Base-by-base conservation (phyloP, 2,329 filamentous ascomycete species). In the Aureobasidium sp. region DNA sequence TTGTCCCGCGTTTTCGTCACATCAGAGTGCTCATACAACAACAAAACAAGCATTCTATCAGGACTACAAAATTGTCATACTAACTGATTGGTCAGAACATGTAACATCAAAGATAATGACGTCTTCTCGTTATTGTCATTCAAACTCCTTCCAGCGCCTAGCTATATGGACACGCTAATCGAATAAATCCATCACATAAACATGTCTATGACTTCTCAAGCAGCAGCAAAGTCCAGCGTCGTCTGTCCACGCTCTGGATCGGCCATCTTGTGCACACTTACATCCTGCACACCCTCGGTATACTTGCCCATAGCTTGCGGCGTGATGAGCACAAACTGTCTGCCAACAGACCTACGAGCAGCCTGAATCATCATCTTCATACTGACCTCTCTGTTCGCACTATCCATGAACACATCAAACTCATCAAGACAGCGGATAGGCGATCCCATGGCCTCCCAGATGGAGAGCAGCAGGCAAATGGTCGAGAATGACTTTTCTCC, bases 351-450 rank as follows among this genome's bases (percentile, higher is more conserved):
- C 31, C 88, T 84, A 67, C 94, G 84, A 38, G 94, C 94, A 19
- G 90, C 89, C 62, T 85, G 82, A 67, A 96, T 91, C 73, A 99
- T 88, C 87, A 99, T 90, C 64, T 89, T 88, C 67, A 95, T 96
- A 70, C 90, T 95, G 67, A 95, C 89, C 60, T 89, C 90, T 63
- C 94, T 85, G 74, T 99, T 99, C 62, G 97, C 90, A 66, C 88
- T 90, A 74, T 99, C 94, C 94, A 99, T 99, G 79, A 96, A 99
- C 33, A 99, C 94, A 71, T 99, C 94, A 70, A 97, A 99, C 74
- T 99, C 94, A 74, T 99, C 94, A 58, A 99, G 79, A 69, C 94
- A 99, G 59, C 94, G 85, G 63, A 99, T 87, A 0, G 92, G 93
- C 19, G 91, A 95, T 11, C 94, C 93, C 87, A 99, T 99, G 31